Conservation (phyloP, 176 grass and related monocot genomes). For the Bromus sterilis region DNA sequence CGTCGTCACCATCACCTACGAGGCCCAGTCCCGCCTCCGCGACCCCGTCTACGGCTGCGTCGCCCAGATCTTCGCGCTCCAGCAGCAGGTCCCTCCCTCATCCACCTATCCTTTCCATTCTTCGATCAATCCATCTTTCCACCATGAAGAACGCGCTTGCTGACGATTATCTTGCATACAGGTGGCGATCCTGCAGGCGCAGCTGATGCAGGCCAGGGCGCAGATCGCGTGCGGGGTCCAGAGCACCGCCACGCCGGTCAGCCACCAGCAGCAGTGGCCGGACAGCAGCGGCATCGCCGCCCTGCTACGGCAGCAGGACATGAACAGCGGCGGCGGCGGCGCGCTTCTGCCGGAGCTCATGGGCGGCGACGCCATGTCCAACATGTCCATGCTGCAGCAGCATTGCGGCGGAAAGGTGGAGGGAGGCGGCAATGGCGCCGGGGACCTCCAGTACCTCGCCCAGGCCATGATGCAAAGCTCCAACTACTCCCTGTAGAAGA, state of each 20-base stretch:
- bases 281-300: conserved; percentile 26
- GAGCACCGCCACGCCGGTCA: background rate
- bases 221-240: conserved; percentile 55
- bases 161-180: background rate
- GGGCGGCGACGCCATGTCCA: conserved; percentile 33
- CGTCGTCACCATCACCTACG: conserved; percentile 83
- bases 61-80: conserved; percentile 85
- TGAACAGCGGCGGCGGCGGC: conserved; percentile 2
- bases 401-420: conserved; percentile 57
- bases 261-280: conserved; percentile 44
- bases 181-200: conserved; percentile 86
- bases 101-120: background rate
- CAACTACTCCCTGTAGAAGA: conserved; percentile 42
- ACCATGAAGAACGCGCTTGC: background rate
- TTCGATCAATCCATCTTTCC: background rate
- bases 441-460: conserved; percentile 80
- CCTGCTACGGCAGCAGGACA: conserved; percentile 16
- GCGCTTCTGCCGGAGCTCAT: conserved; percentile 35
- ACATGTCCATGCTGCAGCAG: conserved; percentile 45
- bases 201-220: conserved; percentile 84
- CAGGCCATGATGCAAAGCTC: conserved; percentile 78
- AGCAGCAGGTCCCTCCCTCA: conserved; percentile 45
- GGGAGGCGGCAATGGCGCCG: conserved; percentile 17
- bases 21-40: conserved; percentile 74
- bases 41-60: conserved; percentile 90